Evolutionary conservation across 176 grass and related monocot species (phyloP).

Genomic region (Microstegium vimineum): DNA sequence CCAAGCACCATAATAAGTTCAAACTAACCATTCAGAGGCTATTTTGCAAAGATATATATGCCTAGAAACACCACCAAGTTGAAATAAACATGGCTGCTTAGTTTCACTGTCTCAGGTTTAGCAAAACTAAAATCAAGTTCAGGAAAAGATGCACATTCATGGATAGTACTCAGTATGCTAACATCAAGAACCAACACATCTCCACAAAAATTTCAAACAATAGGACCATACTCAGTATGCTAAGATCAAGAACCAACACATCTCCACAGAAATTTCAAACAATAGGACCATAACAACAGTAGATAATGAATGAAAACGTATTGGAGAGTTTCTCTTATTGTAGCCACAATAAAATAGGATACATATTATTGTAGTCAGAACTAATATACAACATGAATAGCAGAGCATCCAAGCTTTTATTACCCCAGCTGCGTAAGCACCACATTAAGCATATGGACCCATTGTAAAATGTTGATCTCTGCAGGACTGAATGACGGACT

Average conservation of each 20-base stretch:
- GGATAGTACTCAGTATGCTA: too few relatives aligned
- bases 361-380: not conserved
- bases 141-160: not conserved
- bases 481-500: not conserved
- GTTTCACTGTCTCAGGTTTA: not conserved
- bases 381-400: constrained; percentile 1
- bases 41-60: not conserved
- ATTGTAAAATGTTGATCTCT: not conserved
- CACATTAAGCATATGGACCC: too few relatives aligned
- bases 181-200: too few relatives aligned
- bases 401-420: constrained; percentile 21
- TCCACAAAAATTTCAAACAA: too few relatives aligned
- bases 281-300: not conserved
- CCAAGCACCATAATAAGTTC: not conserved
- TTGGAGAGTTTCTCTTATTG: not conserved
- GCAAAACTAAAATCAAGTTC: not conserved
- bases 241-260: not conserved
- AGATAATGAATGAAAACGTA: not conserved
- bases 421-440: not conserved
- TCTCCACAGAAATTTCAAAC: not conserved
- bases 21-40: not conserved
- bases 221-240: too few relatives aligned
- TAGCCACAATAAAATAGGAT: not conserved
- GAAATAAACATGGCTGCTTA: not conserved
- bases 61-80: not conserved